A percentile compares a stretch with the other conserved stretches of the same genome.
phyloP scores from a whole-genome alignment of 306 rosid species.

The Corylus avellana region DNA sequence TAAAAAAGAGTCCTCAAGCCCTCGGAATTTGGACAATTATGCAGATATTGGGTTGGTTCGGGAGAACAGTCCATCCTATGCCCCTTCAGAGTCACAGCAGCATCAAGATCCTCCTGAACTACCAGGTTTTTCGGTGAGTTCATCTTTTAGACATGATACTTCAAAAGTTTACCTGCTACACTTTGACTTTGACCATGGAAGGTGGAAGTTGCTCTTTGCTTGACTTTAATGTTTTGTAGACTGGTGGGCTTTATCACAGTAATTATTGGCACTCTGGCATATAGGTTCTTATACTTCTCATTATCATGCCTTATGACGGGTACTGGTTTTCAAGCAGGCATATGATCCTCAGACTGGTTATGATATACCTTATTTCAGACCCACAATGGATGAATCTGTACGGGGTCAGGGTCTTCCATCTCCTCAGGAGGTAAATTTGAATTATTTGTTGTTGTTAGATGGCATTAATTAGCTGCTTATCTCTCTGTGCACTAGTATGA shows the following conservation, averaged over 20 bases:
- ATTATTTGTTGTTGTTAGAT: slow-evolving; percentile 2
- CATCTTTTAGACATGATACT: not conserved
- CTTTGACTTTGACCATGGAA: not conserved
- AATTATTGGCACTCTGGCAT: not conserved
- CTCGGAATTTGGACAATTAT: slow-evolving; percentile 65
- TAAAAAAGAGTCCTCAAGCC: slow-evolving; percentile 59
- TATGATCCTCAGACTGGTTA: slow-evolving; percentile 84
- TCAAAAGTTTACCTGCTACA: not conserved
- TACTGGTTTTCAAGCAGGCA: slow-evolving; percentile 58
- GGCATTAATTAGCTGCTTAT: not conserved
- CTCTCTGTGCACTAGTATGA: not conserved
- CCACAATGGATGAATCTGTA: slow-evolving; percentile 67
- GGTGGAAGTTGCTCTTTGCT: not conserved
- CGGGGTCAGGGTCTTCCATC: slow-evolving; percentile 64
- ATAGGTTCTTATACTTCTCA: slow-evolving; percentile 5
- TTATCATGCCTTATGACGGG: slow-evolving; percentile 29
- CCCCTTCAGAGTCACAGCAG: slow-evolving; percentile 63
- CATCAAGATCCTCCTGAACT: slow-evolving; percentile 72
- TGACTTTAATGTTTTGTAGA: not conserved
- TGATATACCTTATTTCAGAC: slow-evolving; percentile 85
- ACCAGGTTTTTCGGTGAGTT: slow-evolving; percentile 86
- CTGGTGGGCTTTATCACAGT: not conserved
- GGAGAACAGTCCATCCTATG: slow-evolving; percentile 64
- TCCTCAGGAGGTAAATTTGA: slow-evolving; percentile 70
- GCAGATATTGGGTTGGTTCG: slow-evolving; percentile 69